Evolutionary conservation across 2,329 filamentous ascomycete species (phyloP).

Genomic region (Septoria linicola): DNA sequence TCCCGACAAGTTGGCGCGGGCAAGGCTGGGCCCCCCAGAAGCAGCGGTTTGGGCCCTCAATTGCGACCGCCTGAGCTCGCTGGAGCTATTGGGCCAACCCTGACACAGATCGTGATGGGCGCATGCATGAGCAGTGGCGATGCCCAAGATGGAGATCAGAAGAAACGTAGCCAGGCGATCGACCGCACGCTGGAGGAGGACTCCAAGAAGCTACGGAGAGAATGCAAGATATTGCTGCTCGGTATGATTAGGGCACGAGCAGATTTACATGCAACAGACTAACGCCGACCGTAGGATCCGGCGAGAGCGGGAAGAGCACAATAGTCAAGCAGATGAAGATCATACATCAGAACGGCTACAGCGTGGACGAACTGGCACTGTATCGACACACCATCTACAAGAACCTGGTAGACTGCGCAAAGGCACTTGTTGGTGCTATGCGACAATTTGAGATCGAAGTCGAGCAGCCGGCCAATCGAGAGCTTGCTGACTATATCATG

Average conservation of each 20-base stretch:
- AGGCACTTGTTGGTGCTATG: conserved; percentile 88
- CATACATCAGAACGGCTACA: conserved; percentile 97
- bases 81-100: conserved; percentile 29
- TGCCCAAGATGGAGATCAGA: conserved; percentile 80
- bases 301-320: conserved; percentile 97
- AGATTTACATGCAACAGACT: conserved; percentile 7
- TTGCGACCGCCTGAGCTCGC: conserved; percentile 30
- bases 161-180: conserved; percentile 95
- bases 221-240: conserved; percentile 97
- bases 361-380: conserved; percentile 85
- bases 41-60: conserved; percentile 27
- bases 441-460: conserved; percentile 86
- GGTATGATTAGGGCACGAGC: conserved; percentile 58
- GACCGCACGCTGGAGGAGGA: conserved; percentile 93
- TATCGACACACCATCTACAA: conserved; percentile 98
- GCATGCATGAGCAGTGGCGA: conserved; percentile 88
- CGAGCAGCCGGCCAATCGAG: conserved; percentile 66
- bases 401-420: conserved; percentile 95
- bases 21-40: conserved; percentile 23
- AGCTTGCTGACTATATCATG: conserved; percentile 74
- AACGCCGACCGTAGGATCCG: conserved; percentile 66
- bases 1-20: conserved; percentile 11
- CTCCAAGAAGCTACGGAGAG: conserved; percentile 83
- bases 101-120: conserved; percentile 64
- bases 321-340: conserved; percentile 99